Percentiles rank a stretch among this genome's conserved stretches.
Evolutionary conservation across 768 basidiomycete genomes (phyloP).

Genomic region (Russula earlei): DNA sequence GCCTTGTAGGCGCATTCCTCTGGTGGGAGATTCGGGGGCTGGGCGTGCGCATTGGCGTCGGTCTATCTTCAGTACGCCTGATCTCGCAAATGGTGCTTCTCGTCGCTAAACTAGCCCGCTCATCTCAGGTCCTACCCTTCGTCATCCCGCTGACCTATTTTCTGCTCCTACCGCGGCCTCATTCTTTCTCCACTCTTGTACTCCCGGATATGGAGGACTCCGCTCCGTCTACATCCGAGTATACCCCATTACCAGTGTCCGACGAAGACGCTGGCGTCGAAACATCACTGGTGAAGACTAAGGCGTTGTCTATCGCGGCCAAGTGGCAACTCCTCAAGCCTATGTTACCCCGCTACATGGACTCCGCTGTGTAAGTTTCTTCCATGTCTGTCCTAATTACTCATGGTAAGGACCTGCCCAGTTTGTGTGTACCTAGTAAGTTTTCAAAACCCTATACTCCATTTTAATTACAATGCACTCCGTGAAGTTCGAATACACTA

Average conservation of each 20-base stretch:
- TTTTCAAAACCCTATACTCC: slow-evolving; percentile 7
- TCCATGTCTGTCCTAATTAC: background rate
- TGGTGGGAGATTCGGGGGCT: slow-evolving; percentile 91
- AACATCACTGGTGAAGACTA: slow-evolving; percentile 23
- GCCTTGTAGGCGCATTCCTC: slow-evolving; percentile 81
- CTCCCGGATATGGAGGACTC: slow-evolving; percentile 22
- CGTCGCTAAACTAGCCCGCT: background rate
- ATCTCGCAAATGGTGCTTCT: background rate
- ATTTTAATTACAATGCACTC: background rate
- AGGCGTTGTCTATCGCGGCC: slow-evolving; percentile 52
- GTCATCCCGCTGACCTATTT: slow-evolving; percentile 70
- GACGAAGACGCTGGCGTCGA: slow-evolving; percentile 20
- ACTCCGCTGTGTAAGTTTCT: slow-evolving; percentile 73
- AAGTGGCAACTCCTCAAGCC: slow-evolving; percentile 80
- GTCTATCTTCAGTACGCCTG: slow-evolving; percentile 62
- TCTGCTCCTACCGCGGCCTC: slow-evolving; percentile 60
- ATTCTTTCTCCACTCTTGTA: slow-evolving; percentile 37
- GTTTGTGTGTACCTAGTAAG: slow-evolving; percentile 58
- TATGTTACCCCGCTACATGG: slow-evolving; percentile 74
- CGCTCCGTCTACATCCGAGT: slow-evolving; percentile 26
- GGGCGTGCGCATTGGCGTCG: slow-evolving; percentile 77
- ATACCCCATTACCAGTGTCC: slow-evolving; percentile 33
- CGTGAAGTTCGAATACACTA: slow-evolving; percentile 80
- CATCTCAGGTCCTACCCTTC: slow-evolving; percentile 64
- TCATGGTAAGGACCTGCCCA: slow-evolving; percentile 14